A percentile compares a stretch with the other conserved stretches of the same genome.
phyloP scores from a whole-genome alignment of 2,329 filamentous ascomycete species.

The Didymella lethalis region DNA sequence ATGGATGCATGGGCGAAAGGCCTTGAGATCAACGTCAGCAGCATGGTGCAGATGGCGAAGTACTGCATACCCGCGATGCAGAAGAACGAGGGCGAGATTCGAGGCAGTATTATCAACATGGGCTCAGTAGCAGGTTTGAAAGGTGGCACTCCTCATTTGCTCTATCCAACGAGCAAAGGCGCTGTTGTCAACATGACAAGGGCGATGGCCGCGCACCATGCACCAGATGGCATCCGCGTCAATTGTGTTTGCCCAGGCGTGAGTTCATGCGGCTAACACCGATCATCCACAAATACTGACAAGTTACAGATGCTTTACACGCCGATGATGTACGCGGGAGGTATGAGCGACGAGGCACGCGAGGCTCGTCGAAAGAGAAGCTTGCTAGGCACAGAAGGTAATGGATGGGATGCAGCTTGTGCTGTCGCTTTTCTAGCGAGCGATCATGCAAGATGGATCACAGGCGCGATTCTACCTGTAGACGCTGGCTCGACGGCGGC shows the following conservation, averaged over 20 bases:
- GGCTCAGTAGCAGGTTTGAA: slow-evolving; percentile 66
- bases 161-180: slow-evolving; percentile 64
- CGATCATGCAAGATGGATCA: slow-evolving; percentile 62
- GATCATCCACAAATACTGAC: neutral
- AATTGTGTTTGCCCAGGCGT: slow-evolving; percentile 64
- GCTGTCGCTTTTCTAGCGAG: slow-evolving; percentile 62
- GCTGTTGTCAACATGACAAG: slow-evolving; percentile 65
- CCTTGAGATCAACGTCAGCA: slow-evolving; percentile 69
- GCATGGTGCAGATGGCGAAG: slow-evolving; percentile 71
- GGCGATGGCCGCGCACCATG: slow-evolving; percentile 65
- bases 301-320: slow-evolving; percentile 59
- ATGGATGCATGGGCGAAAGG: slow-evolving; percentile 65
- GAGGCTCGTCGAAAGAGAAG: slow-evolving; percentile 60
- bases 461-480: slow-evolving; percentile 44
- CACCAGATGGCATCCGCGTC: slow-evolving; percentile 58
- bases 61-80: slow-evolving; percentile 68
- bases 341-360: slow-evolving; percentile 60
- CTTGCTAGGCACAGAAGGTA: slow-evolving; percentile 63
- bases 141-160: slow-evolving; percentile 61
- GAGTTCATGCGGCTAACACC: slow-evolving; percentile 1
- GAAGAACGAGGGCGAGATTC: slow-evolving; percentile 56
- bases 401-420: slow-evolving; percentile 62
- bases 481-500: slow-evolving; percentile 45
- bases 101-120: slow-evolving; percentile 68
- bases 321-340: slow-evolving; percentile 62